Base-by-base conservation (phyloP, 345 rosid species). In the Eucalyptus tenuipes region DNA sequence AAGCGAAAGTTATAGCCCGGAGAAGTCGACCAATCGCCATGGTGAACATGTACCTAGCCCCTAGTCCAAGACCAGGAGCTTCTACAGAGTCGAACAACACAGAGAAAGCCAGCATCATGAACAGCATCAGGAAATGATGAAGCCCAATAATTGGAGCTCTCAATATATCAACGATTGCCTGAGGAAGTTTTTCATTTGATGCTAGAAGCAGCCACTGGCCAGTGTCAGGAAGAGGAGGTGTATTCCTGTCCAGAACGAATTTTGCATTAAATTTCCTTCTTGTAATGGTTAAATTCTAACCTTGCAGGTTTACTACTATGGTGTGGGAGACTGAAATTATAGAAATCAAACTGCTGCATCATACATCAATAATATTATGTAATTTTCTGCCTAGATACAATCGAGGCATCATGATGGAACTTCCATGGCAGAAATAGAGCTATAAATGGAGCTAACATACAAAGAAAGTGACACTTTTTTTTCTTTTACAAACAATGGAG, bases 131-230 rank as follows among this genome's bases (percentile, higher is more conserved):
- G 91, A 86, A 96, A 89, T 97, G 99, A 87, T 97, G 99, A 89
- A 97, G 91, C 81, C 97, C 96, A 89, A 96, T 93, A 47, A 97
- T 94, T 86, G 91, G 97, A 88, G 99, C 98, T 92, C 99, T 96
- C 68, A 96, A 87, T 88, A 96, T 93, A 88, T 93, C 92, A 55
- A 97, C 99, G 5, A 96, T 64, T 90, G 93, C 80, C 88, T 86
- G 92, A 8, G 98, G 99, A 89, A 97, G 98, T 37, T 91, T 94
- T 94, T 96, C 99, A 91, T 97, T 97, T 85, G 97, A 88, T 85
- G 98, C 95, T n/a, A 96, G 91, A 86, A 97, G 94, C 87, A 97
- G 87, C 99, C 98, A 96, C 90, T 97, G 99, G 86, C 99, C 99
- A 79, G 98, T 92, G 89, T 97, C 98, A 50, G 99, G 99, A 88